Evolutionary conservation across 2,329 filamentous ascomycete species (phyloP).

Genomic region (Aspergillus fischeri): DNA sequence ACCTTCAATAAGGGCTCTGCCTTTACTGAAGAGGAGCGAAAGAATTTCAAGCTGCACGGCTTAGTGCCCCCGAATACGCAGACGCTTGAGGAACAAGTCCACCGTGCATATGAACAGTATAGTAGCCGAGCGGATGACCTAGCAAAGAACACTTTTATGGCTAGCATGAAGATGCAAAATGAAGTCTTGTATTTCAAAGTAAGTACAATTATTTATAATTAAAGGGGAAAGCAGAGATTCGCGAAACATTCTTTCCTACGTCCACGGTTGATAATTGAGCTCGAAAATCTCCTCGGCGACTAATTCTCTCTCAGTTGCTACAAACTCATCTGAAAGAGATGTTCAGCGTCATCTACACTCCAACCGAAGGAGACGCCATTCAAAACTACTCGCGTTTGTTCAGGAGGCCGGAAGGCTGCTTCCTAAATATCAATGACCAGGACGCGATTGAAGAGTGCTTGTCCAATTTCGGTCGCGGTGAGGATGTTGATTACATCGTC

Average conservation of each 20-base stretch:
- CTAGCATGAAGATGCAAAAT: constrained; percentile 80
- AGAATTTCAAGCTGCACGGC: constrained; percentile 65
- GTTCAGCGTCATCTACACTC: constrained; percentile 88
- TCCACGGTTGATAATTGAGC: background rate
- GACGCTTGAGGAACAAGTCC: constrained; percentile 69
- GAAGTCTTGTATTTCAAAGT: constrained; percentile 75
- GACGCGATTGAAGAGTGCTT: constrained; percentile 64
- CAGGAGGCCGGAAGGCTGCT: constrained; percentile 73
- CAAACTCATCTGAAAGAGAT: constrained; percentile 78
- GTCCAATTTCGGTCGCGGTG: constrained; percentile 62
- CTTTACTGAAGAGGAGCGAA: constrained; percentile 66
- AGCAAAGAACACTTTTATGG: constrained; percentile 84
- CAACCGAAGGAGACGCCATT: constrained; percentile 85
- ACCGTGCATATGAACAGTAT: constrained; percentile 79
- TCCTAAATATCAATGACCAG: constrained; percentile 67
- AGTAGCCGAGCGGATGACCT: constrained; percentile 58
- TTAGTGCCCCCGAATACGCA: constrained; percentile 69
- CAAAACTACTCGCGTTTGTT: constrained; percentile 78
- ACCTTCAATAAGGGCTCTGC: constrained; percentile 82
- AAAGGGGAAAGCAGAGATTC: background rate
- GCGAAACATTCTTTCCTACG: background rate
- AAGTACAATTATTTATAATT: constrained; percentile 12
- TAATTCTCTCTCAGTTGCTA: constrained; percentile 52
- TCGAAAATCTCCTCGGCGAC: background rate
- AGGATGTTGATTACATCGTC: constrained; percentile 84